These are phyloP conservation scores for Sporothrix protearum DNA, from an alignment of 2,329 filamentous ascomycete species.

Conservation along the genomic window DNA sequence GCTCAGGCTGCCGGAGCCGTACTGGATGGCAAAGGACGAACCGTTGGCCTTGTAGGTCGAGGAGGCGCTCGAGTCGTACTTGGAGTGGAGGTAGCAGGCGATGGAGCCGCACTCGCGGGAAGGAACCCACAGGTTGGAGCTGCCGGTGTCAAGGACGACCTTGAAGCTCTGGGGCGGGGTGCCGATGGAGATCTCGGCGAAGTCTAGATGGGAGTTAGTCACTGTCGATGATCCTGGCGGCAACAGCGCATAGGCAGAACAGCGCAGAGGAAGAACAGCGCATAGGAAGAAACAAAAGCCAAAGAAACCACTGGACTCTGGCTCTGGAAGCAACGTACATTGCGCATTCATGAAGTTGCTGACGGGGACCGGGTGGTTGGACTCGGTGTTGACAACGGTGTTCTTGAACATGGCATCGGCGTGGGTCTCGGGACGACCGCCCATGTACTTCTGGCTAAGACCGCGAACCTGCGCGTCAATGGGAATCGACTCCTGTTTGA, in stretches of 20 bases:
- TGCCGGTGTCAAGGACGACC: slow-evolving; percentile 96
- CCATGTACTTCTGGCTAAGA: slow-evolving; percentile 96
- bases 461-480: slow-evolving; percentile 77
- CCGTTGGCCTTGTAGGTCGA: slow-evolving; percentile 94
- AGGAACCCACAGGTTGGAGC: slow-evolving; percentile 98
- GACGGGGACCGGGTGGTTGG: slow-evolving; percentile 77
- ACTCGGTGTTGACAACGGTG: slow-evolving; percentile 61
- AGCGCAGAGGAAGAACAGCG: too few species aligned
- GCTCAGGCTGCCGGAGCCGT: slow-evolving; percentile 89
- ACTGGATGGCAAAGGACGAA: slow-evolving; percentile 84
- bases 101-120: slow-evolving; percentile 88
- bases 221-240: background rate
- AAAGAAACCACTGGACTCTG: too few species aligned
- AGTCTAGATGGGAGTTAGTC: slow-evolving; percentile 57
- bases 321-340: slow-evolving; percentile 60
- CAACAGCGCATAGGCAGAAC: too few species aligned
- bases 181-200: slow-evolving; percentile 91
- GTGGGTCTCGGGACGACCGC: slow-evolving; percentile 66
- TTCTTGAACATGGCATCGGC: slow-evolving; percentile 77
- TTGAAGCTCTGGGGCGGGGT: slow-evolving; percentile 94
- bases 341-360: slow-evolving; percentile 99
- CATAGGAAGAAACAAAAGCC: too few species aligned
- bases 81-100: slow-evolving; percentile 94
- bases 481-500: slow-evolving; percentile 64
- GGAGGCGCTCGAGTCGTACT: slow-evolving; percentile 89